These are phyloP conservation scores for Juglanconis oblonga DNA, from an alignment of 2,329 filamentous ascomycete genomes.

Conservation along the genomic window DNA sequence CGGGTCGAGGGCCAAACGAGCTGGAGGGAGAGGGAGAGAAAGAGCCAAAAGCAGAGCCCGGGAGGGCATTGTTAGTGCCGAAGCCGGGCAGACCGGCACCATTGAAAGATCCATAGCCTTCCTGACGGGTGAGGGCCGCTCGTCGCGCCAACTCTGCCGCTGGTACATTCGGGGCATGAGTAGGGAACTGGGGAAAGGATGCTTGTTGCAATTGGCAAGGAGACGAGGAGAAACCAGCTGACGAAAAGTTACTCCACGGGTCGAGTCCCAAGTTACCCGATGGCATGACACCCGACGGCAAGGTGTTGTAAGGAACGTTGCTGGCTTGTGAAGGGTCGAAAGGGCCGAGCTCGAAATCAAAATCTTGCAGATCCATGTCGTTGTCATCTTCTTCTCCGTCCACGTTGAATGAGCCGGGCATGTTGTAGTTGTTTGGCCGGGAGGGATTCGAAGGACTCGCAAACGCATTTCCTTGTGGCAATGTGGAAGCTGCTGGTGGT, in stretches of 20 bases:
- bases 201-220: background rate
- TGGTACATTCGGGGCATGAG: slow-evolving; percentile 6
- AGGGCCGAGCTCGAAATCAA: background rate
- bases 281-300: background rate
- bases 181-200: background rate
- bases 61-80: background rate
- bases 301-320: no score
- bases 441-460: slow-evolving; percentile 2
- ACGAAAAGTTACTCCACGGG: background rate
- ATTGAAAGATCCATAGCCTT: slow-evolving; percentile 6
- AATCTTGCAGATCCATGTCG: background rate
- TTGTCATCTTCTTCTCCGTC: background rate
- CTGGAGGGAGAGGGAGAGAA: background rate
- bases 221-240: background rate
- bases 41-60: background rate
- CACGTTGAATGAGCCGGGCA: slow-evolving; percentile 2
- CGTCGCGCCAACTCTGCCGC: slow-evolving; percentile 22
- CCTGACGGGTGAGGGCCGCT: slow-evolving; percentile 18
- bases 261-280: background rate
- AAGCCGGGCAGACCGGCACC: slow-evolving; percentile 1
- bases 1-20: slow-evolving; percentile 16
- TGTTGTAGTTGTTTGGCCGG: background rate
- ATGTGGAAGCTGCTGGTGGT: background rate
- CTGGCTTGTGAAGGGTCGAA: background rate
- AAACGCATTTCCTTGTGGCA: background rate